Percentiles rank a stretch among this genome's conserved stretches.
Conservation (phyloP, 257 asterid genomes). For the Handroanthus guayacan region DNA sequence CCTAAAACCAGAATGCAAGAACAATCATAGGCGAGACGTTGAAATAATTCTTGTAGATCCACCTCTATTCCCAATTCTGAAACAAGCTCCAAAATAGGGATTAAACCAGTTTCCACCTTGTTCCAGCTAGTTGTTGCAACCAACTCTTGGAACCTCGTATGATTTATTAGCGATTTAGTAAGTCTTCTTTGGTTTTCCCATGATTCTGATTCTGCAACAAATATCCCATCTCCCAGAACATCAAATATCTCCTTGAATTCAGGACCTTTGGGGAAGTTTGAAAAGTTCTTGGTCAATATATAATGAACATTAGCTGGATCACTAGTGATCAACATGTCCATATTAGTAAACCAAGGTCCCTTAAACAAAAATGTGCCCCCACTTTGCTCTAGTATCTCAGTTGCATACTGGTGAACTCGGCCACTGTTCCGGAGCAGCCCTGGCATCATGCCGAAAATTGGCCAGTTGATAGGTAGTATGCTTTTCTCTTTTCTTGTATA, state of each 20-base stretch:
- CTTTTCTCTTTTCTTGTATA: conserved; percentile 8
- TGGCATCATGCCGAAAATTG: conserved; percentile 46
- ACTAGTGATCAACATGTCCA: conserved; percentile 43
- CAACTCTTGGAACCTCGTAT: conserved; percentile 22
- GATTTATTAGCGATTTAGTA: conserved; percentile 7
- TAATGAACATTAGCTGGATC: conserved; percentile 51
- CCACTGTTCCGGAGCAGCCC: not conserved
- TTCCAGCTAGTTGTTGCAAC: conserved; percentile 7
- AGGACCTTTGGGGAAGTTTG: conserved; percentile 41
- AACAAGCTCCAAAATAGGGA: conserved; percentile 40
- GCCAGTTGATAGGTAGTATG: conserved; percentile 40
- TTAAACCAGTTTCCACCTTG: conserved; percentile 32
- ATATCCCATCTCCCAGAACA: conserved; percentile 48
- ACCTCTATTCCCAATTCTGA: conserved; percentile 27
- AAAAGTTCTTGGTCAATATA: conserved; percentile 46
- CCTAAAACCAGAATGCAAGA: conserved; percentile 40
- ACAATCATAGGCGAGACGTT: conserved; percentile 46
- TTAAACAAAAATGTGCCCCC: conserved; percentile 39
- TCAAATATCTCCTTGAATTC: conserved; percentile 46
- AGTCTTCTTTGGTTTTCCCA: conserved; percentile 50
- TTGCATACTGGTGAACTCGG: conserved; percentile 28
- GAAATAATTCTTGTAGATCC: conserved; percentile 49
- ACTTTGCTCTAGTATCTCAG: conserved; percentile 6
- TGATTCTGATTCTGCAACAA: conserved; percentile 39
- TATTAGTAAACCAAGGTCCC: conserved; percentile 44